Evolutionary conservation across 73 alveolate species (phyloP).

Genomic region (Tetrahymena malaccensis): DNA sequence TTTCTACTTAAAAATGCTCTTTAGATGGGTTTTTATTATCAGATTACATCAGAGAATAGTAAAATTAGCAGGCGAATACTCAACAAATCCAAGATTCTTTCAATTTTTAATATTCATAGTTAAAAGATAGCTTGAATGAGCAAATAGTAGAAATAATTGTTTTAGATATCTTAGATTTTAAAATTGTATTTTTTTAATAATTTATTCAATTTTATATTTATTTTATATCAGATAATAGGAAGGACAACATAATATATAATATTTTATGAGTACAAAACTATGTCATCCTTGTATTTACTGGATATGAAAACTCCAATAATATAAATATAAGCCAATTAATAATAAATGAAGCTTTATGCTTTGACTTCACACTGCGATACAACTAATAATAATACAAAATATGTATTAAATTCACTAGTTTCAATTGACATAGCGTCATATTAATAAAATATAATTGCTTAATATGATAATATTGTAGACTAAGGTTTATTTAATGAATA

Average conservation of each 20-base stretch:
- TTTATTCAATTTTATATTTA: too few relatives aligned
- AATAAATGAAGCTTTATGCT: neutral
- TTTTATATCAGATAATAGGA: neutral
- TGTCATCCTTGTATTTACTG: neutral
- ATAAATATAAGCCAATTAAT: neutral
- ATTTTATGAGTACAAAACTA: neutral
- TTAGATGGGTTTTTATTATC: neutral
- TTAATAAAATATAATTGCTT: neutral
- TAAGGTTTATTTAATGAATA: neutral
- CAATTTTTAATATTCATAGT: neutral
- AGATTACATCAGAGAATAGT: neutral
- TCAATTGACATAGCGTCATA: neutral
- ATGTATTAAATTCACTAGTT: neutral
- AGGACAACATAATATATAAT: neutral
- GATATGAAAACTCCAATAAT: neutral
- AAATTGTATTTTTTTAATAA: neutral
- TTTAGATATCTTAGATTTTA: neutral
- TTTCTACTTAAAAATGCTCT: neutral
- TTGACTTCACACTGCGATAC: neutral
- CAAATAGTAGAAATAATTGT: neutral
- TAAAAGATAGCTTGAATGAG: neutral
- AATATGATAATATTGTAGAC: neutral
- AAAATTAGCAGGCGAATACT: too few relatives aligned
- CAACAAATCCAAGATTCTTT: neutral
- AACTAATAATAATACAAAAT: neutral